A percentile compares a stretch with the other conserved stretches of the same genome.
These are phyloP conservation scores for Grosmannia clavigera DNA, from an alignment of 2,329 filamentous ascomycete species.

Conservation along the genomic window DNA sequence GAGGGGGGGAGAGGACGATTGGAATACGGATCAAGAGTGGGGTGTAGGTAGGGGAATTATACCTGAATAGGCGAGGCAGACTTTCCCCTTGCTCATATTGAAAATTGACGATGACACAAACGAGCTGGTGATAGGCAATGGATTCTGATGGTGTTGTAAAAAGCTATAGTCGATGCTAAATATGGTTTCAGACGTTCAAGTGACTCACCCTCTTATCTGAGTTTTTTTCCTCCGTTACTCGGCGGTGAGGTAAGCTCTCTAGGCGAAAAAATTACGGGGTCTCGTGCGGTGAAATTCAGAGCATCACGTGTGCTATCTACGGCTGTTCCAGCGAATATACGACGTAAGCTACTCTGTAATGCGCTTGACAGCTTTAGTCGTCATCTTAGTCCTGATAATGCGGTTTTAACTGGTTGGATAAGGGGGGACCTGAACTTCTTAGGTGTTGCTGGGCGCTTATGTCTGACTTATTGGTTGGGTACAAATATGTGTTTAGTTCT, in stretches of 20 bases:
- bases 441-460: no score
- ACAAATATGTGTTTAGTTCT: no score
- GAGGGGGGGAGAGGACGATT: not conserved
- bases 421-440: no score
- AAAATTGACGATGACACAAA: not conserved
- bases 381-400: no score
- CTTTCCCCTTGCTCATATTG: slow-evolving; percentile 20
- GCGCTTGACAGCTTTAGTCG: no score
- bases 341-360: no score
- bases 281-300: not conserved
- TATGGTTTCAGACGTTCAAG: not conserved
- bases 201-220: slow-evolving; percentile 4
- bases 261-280: not conserved
- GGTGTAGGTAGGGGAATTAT: not conserved
- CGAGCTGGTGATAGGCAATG: not conserved
- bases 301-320: not conserved
- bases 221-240: slow-evolving; percentile 4
- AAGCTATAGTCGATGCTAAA: not conserved
- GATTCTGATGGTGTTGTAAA: not conserved
- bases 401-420: no score
- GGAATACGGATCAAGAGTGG: not conserved
- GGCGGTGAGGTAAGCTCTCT: not conserved
- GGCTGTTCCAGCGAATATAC: no score
- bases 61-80: slow-evolving; percentile 20
- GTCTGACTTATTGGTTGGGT: no score